Conservation (phyloP, 352 stramenopile species). For the Phytophthora melonis region DNA sequence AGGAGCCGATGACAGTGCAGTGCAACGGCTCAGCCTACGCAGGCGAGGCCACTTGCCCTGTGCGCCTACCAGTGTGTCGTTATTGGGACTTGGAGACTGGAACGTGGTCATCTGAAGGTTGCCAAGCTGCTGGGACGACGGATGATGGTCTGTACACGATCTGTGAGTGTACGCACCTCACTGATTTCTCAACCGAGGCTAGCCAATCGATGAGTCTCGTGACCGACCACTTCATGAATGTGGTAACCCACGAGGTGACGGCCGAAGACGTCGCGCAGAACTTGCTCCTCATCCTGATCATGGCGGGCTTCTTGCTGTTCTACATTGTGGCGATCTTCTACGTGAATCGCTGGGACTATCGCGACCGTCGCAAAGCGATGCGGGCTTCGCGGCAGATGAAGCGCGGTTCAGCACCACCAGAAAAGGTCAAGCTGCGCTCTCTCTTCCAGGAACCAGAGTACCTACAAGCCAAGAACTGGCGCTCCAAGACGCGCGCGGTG, state of each 20-base stretch:
- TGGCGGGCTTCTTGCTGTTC: constrained; percentile 59
- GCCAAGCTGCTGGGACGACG: constrained; percentile 56
- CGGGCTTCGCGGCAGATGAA: constrained; percentile 42
- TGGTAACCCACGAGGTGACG: constrained; percentile 67
- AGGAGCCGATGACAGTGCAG: constrained; percentile 42
- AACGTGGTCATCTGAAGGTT: constrained; percentile 71
- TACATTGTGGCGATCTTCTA: constrained; percentile 69
- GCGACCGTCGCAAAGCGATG: constrained; percentile 56
- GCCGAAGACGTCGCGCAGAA: constrained; percentile 68
- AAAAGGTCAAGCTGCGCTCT: constrained; percentile 65
- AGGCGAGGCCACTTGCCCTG: constrained; percentile 60
- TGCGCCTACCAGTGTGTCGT: constrained; percentile 53
- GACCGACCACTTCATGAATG: constrained; percentile 66
- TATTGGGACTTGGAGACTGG: constrained; percentile 63
- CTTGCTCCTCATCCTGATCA: constrained; percentile 57
- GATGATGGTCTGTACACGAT: constrained; percentile 76
- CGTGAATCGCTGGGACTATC: constrained; percentile 66
- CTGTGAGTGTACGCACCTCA: constrained; percentile 79
- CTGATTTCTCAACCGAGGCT: constrained; percentile 76
- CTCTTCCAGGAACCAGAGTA: constrained; percentile 76
- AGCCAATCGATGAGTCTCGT: constrained; percentile 65
- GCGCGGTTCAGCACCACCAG: constrained; percentile 32
- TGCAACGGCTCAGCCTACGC: constrained; percentile 69
- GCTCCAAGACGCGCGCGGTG: constrained; percentile 54
- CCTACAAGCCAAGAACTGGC: constrained; percentile 53